Percentiles rank a stretch among this genome's conserved stretches.
These are phyloP conservation scores for Exsudoporus floridanus DNA, from an alignment of 1,284 basidiomycete genomes.

Conservation along the genomic window DNA sequence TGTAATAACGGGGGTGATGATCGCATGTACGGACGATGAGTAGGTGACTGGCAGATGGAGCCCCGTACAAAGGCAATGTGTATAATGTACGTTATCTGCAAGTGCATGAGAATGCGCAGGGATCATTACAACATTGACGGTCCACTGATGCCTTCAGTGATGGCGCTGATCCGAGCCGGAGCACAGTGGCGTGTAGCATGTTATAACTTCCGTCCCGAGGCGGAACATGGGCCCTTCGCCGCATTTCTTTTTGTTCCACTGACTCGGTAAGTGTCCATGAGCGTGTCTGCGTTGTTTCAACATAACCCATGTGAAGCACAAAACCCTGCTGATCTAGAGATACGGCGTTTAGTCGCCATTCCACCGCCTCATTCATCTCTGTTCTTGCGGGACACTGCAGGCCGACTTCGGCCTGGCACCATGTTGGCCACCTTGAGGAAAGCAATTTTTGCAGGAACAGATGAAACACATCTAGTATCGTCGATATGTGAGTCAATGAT, in stretches of 20 bases:
- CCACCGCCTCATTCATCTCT: not conserved
- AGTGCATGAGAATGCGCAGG: too few relatives aligned
- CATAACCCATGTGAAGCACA: not conserved
- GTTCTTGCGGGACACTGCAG: not conserved
- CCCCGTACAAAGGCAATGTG: too few relatives aligned
- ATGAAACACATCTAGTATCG: not conserved
- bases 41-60: not conserved
- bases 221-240: not conserved
- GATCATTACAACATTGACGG: not conserved
- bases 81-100: too few relatives aligned
- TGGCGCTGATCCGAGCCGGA: constrained; percentile 7
- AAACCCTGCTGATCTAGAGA: too few relatives aligned
- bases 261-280: not conserved
- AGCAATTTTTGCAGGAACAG: not conserved
- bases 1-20: constrained; percentile 16
- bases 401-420: not conserved
- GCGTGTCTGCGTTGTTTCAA: not conserved
- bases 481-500: not conserved
- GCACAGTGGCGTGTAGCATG: not conserved
- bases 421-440: not conserved
- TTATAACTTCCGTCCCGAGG: constrained; percentile 1
- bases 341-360: not conserved
- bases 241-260: not conserved
- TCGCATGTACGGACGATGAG: constrained; percentile 8
- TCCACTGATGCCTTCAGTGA: not conserved